Base-by-base conservation (phyloP, 306 rosid species). In the Ceratonia siliqua region DNA sequence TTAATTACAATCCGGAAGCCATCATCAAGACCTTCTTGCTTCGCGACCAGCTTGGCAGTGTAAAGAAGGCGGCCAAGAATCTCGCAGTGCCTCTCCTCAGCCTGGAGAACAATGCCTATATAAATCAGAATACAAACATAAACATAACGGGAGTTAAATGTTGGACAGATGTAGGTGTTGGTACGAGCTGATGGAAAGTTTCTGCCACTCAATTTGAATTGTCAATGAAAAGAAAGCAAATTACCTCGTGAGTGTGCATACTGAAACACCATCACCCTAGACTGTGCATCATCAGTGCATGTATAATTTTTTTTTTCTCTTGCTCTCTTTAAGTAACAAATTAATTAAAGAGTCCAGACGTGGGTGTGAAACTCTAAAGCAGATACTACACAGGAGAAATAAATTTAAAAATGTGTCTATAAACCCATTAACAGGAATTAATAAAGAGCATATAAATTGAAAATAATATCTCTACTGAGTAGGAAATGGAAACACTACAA, bases 11-110 rank as follows among this genome's bases (percentile, higher is more conserved):
- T 35, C 75, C 93, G 87, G 87, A 73, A 92, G 74, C 96, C 96
- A 77, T 89, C 93, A 70, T 92, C 93, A 5, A 89, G 93, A 69
- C 93, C 90, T 78, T 92, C 96, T 75, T 92, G 92, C 78, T 90
- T 81, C 32, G 97, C 96, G 64, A 92, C 43, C 36, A 92, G 84
- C 85, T 92, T 92, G 2, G 97, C 97, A 0, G 93, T 81, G 81
- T 86, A 88, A 66, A 89, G 89, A 80, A 92, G 97, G 73, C 49
- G 88, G 27, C 97, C 97, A 7, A 92, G 96, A 77, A 92, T 92
- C 74, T 86, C 96, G 15, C 8, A 62, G 85, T 92, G 96, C 85
- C 97, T 89, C 78, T 88, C 97, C 87, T 92, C 93, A 14, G 93
- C 97, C 97, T 92, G 72, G 57, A 21, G 74, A 89, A 57, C 55